Evolutionary conservation across 2,329 filamentous ascomycete genomes (phyloP).

Genomic region (Cladophialophora carrionii): DNA sequence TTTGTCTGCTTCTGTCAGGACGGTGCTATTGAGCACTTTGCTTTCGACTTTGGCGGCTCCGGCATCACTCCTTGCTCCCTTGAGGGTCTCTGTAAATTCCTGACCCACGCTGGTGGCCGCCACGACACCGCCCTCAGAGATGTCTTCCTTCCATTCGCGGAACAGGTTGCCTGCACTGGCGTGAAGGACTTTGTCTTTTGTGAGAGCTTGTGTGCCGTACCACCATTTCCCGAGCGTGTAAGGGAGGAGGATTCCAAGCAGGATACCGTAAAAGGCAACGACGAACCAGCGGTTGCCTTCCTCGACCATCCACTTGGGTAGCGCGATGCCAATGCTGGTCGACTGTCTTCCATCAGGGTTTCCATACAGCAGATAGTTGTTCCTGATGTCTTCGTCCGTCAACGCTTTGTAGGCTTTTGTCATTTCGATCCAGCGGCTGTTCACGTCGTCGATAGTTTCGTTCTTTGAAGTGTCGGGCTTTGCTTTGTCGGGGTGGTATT

Average conservation of each 20-base stretch:
- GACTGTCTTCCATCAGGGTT: constrained; percentile 98
- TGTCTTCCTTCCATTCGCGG: constrained; percentile 84
- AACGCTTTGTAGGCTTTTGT: constrained; percentile 98
- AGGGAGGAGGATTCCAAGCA: constrained; percentile 87
- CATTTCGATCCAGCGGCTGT: constrained; percentile 87
- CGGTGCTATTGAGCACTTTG: constrained; percentile 68
- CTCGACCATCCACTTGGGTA: constrained; percentile 88
- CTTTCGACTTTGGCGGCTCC: constrained; percentile 84
- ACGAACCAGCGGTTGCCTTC: constrained; percentile 97
- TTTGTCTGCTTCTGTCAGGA: constrained; percentile 73
- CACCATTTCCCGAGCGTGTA: constrained; percentile 97
- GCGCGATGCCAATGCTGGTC: constrained; percentile 94
- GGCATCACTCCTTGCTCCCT: constrained; percentile 75
- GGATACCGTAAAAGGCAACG: constrained; percentile 80
- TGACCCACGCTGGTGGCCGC: constrained; percentile 80
- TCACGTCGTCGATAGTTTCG: constrained; percentile 81
- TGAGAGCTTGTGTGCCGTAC: constrained; percentile 93
- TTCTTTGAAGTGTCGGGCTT: constrained; percentile 83
- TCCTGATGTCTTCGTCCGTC: constrained; percentile 94
- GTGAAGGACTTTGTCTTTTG: constrained; percentile 89
- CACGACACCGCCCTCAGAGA: constrained; percentile 78
- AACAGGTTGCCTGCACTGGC: constrained; percentile 95
- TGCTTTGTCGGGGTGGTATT: constrained; percentile 91
- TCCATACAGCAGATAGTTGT: constrained; percentile 94
- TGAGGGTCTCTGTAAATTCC: constrained; percentile 78